A percentile compares a stretch with the other conserved stretches of the same genome.
phyloP scores from a whole-genome alignment of 2,329 filamentous ascomycete genomes.

The Huntiella abstrusa region DNA sequence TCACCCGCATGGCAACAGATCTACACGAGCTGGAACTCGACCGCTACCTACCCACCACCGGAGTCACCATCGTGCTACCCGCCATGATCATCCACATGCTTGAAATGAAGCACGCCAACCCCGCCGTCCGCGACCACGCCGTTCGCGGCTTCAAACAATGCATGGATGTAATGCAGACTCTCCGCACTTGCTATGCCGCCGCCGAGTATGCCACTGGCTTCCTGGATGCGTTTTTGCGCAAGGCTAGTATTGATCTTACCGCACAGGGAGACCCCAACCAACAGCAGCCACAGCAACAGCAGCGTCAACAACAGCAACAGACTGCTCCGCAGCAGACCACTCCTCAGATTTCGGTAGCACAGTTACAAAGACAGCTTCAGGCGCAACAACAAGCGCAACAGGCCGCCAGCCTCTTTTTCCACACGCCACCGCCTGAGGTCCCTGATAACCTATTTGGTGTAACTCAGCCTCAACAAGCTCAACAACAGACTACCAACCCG shows the following conservation, averaged over 20 bases:
- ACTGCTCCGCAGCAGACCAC: background rate
- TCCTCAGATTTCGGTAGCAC: conserved; percentile 15
- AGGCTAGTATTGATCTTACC: conserved; percentile 58
- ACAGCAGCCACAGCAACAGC: background rate
- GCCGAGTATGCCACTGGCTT: conserved; percentile 95
- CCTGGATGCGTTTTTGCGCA: conserved; percentile 76
- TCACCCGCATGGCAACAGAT: conserved; percentile 66
- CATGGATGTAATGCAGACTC: conserved; percentile 75
- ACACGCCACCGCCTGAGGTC: conserved; percentile 34
- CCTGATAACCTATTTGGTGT: conserved; percentile 1
- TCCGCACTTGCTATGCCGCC: conserved; percentile 77
- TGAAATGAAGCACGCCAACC: conserved; percentile 71
- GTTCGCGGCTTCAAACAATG: conserved; percentile 74
- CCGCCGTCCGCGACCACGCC: conserved; percentile 51
- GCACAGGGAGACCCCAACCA: conserved; percentile 14
- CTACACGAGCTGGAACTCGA: conserved; percentile 57
- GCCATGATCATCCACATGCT: conserved; percentile 88
- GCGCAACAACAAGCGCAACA: background rate
- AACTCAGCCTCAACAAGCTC: background rate
- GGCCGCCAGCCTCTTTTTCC: conserved; percentile 19
- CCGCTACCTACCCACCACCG: conserved; percentile 67
- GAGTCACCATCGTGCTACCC: conserved; percentile 76
- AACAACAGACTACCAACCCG: background rate
- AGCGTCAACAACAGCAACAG: background rate
- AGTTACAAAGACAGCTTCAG: conserved; percentile 19